phyloP scores from a whole-genome alignment of 495 filamentous ascomycete genomes.

The Aspergillus kassunensis region DNA sequence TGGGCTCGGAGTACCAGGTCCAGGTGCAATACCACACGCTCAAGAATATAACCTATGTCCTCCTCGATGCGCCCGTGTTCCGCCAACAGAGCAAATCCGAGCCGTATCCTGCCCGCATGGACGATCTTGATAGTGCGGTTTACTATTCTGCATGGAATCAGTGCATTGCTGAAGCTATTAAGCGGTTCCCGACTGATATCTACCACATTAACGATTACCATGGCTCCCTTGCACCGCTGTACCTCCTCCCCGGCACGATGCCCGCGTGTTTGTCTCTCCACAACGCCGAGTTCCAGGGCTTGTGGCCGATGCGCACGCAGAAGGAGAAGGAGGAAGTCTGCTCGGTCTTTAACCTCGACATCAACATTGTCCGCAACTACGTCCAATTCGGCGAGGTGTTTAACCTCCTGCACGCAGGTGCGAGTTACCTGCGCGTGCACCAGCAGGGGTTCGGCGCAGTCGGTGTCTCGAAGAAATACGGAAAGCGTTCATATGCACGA shows the following conservation, averaged over 20 bases:
- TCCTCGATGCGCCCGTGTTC: constrained; percentile 67
- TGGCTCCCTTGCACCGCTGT: constrained; percentile 65
- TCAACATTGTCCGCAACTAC: constrained; percentile 38
- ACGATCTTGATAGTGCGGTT: constrained; percentile 65
- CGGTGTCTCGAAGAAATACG: constrained; percentile 71
- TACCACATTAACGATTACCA: constrained; percentile 84
- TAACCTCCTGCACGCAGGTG: constrained; percentile 68
- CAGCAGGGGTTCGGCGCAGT: constrained; percentile 72
- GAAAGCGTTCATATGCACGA: constrained; percentile 68
- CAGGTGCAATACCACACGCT: constrained; percentile 60
- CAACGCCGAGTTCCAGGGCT: constrained; percentile 70
- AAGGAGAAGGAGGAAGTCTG: constrained; percentile 65
- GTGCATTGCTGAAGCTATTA: constrained; percentile 61
- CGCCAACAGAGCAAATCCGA: constrained; percentile 61
- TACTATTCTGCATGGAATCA: constrained; percentile 72
- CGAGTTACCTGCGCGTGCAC: constrained; percentile 68
- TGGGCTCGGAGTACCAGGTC: constrained; percentile 60
- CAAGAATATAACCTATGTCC: constrained; percentile 67
- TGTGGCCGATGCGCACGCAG: constrained; percentile 68
- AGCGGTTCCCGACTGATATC: constrained; percentile 58
- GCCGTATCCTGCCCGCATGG: constrained; percentile 69
- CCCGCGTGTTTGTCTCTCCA: constrained; percentile 49
- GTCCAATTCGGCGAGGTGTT: constrained; percentile 64
- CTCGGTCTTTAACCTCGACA: constrained; percentile 58
- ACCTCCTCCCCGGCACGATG: constrained; percentile 58